Base-by-base conservation (phyloP, 306 rosid species). In the Medicago lupulina region DNA sequence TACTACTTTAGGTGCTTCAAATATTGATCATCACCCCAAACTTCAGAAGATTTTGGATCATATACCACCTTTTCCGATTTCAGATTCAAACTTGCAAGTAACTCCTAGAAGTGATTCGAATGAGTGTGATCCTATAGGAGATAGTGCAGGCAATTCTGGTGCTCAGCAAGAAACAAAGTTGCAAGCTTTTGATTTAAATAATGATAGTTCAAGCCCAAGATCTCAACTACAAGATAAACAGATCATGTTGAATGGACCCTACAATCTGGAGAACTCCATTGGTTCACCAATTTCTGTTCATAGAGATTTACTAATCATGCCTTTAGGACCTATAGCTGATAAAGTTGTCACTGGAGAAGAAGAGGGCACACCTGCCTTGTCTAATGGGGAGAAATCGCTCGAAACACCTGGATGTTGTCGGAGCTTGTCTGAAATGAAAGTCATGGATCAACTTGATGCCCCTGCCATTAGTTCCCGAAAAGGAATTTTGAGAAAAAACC, bases 401-500 rank as follows among this genome's bases (percentile, higher is more conserved):
- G 88, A 82, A 63, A 44, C 76, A 55, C 49, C 75, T 69, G 67
- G 54, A 63, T 79, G 57, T 28, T 59, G 16, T 74, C 81, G 70
- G 79, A 74, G 79, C 57, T 40, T 72, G 66, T 77, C 86, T 19
- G 68, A 50, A 50, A 65, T 7, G 25, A 80, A 72, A 28, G 63
- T 60, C 61, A 25, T 49, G 19, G 71, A 79, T 28, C 79, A 74
- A 77, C 36, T 18, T 71, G 25, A 25, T 11, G 64, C 28, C 59
- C 74, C 75, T 57, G 70, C 67, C 7, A 49, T 17, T 46, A 70
- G 40, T 71, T 57, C 66, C 31, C 54, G 31, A 5, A 71, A 73
- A 59, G 82, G 85, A 58, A 90, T 88, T 79, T 87, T 88, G 39
- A 87, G 87, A 84, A 88, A 89, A 81, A 92, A 89, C 83, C 96